Evolutionary conservation across 306 rosid genomes (phyloP).

Genomic region (Chamaecrista fasciculata): DNA sequence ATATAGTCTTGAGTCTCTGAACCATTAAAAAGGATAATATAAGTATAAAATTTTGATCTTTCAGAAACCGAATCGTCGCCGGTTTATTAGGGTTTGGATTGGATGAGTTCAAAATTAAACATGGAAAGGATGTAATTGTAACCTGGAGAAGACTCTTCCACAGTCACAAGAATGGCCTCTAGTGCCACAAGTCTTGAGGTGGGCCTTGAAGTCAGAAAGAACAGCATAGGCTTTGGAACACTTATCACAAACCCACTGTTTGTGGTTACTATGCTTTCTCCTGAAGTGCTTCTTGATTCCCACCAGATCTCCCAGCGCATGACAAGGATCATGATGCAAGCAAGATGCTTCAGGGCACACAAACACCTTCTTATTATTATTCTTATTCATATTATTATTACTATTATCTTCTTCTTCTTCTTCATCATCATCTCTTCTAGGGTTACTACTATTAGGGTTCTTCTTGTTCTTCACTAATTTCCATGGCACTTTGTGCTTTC

Average conservation of each 20-base stretch:
- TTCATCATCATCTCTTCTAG: too few relatives aligned
- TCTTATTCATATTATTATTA: too few relatives aligned
- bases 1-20: too few relatives aligned
- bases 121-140: background rate
- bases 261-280: constrained; percentile 82
- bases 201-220: constrained; percentile 96
- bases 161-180: constrained; percentile 98
- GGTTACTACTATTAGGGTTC: too few relatives aligned
- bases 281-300: constrained; percentile 92
- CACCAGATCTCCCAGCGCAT: constrained; percentile 93
- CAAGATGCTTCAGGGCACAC: constrained; percentile 91
- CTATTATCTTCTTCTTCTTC: too few relatives aligned
- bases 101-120: too few relatives aligned
- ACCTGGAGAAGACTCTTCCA: constrained; percentile 99
- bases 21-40: too few relatives aligned
- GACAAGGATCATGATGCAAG: constrained; percentile 84
- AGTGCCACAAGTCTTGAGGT: constrained; percentile 97
- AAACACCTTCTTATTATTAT: constrained; percentile 61
- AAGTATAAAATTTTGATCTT: too few relatives aligned
- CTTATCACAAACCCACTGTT: constrained; percentile 92
- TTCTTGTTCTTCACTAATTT: constrained; percentile 67
- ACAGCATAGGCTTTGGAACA: constrained; percentile 94
- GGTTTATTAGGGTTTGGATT: too few relatives aligned
- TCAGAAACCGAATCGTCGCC: background rate
- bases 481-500: constrained; percentile 96